Evolutionary conservation across 345 rosid species (phyloP).

Genomic region (Eutrema yunnanense): DNA sequence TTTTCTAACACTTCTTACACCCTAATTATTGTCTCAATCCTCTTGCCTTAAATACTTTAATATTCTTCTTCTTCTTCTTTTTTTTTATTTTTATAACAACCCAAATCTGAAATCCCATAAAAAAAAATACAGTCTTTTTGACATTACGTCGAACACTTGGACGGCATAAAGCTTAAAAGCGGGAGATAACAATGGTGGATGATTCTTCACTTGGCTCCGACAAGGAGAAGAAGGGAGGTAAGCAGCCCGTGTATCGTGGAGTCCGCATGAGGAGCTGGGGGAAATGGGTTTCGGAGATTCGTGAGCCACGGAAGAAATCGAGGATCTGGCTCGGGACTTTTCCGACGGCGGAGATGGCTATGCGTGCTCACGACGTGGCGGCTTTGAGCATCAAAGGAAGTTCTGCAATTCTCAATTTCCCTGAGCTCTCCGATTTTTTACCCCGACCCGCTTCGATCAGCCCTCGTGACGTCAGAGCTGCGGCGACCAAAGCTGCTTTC

Average conservation of each 20-base stretch:
- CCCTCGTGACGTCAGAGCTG: constrained; percentile 86
- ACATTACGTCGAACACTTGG: constrained; percentile 11
- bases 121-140: background rate
- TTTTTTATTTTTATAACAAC: background rate
- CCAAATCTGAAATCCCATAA: background rate
- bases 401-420: constrained; percentile 86
- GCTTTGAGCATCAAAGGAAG: constrained; percentile 74
- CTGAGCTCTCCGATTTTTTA: constrained; percentile 51
- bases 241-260: constrained; percentile 68
- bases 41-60: background rate
- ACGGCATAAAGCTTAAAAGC: background rate
- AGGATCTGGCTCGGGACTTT: constrained; percentile 98
- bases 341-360: constrained; percentile 89
- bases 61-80: background rate
- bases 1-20: constrained; percentile 12
- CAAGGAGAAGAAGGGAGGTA: constrained; percentile 25
- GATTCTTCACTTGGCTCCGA: constrained; percentile 2
- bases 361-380: constrained; percentile 98
- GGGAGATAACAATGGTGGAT: constrained; percentile 5
- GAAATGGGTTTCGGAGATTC: constrained; percentile 97
- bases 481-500: constrained; percentile 86
- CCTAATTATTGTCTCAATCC: background rate
- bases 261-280: constrained; percentile 96
- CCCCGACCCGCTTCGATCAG: constrained; percentile 63
- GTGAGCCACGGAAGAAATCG: constrained; percentile 85